Percentiles rank a stretch among this genome's conserved stretches.
Conservation (phyloP, 176 grass and related monocot species). For the Oryza glaberrima region DNA sequence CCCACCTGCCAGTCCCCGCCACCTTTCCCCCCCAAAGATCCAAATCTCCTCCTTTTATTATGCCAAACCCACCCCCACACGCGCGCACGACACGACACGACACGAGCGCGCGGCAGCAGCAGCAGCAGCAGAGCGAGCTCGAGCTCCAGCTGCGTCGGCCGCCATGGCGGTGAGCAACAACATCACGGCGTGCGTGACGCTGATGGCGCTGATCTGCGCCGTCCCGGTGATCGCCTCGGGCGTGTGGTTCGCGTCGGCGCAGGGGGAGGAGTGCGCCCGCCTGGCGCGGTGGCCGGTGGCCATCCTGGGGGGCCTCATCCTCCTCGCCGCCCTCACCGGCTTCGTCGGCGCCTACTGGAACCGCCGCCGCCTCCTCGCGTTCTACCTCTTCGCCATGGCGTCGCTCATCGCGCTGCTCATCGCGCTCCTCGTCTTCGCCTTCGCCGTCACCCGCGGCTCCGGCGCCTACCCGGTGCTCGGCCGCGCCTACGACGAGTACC, state of each 20-base stretch:
- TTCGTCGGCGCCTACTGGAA: constrained; percentile 96
- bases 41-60: constrained; percentile 5
- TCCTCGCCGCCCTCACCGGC: constrained; percentile 75
- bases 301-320: constrained; percentile 79
- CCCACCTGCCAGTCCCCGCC: constrained; percentile 14
- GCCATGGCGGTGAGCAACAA: constrained; percentile 96
- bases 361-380: constrained; percentile 70
- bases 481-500: constrained; percentile 79
- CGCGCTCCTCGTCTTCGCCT: constrained; percentile 77
- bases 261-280: constrained; percentile 80
- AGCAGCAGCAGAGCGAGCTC: background rate
- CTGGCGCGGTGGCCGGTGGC: constrained; percentile 88
- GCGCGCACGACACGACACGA: too few relatives aligned
- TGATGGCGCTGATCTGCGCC: constrained; percentile 80
- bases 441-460: constrained; percentile 68
- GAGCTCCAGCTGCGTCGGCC: background rate
- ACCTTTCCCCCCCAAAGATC: background rate
- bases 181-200: constrained; percentile 81
- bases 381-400: constrained; percentile 96
- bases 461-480: constrained; percentile 62
- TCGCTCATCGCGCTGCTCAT: constrained; percentile 73
- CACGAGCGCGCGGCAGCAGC: too few relatives aligned
- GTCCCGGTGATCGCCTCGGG: constrained; percentile 75
- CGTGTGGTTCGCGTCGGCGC: constrained; percentile 82
- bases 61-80: background rate